Base-by-base conservation (phyloP, 164 flowering plant genomes). In the Platanus orientalis region DNA sequence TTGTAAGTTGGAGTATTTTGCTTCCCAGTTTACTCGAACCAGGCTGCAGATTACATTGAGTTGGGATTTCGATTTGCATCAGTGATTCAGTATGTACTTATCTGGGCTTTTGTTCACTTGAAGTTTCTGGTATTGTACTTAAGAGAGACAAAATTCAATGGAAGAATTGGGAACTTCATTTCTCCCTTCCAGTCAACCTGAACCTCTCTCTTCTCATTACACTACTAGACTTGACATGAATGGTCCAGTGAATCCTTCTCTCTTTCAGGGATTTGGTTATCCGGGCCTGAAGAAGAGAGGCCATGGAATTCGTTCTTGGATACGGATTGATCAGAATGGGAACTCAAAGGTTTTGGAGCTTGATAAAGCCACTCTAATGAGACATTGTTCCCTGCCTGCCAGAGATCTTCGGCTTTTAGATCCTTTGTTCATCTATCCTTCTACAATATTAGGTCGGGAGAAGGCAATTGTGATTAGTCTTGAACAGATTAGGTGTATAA, bases 371-470 rank as follows among this genome's bases (percentile, higher is more conserved):
- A 80, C 86, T 23, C 58, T 94, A 17, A 94, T 94, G 99, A 86
- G 81, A 62, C 81, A 72, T 64, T 91, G 97, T 67, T 84, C 89
- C 32, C 75, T 94, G 65, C 99, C 99, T 6, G 78, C 93, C 6
- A 82, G 99, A 75, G 99, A 94, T 78, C 84, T 94, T 24, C 81
- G 99, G 20, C 93, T 91, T 64, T 76, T 94, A 71, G 99, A 94
- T 72, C 99, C 99, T 53, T 58, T 91, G 76, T 94, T 94, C 73
- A 88, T 94, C 58, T 89, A 89, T 73, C 93, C 97, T 60, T 89
- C 93, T 19, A 78, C 96, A 16, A 82, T 94, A 63, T 69, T 94
- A 51, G 97, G 99, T 7, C 73, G 99, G 30, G 99, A 91, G 73
- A 86, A 81, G 75, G 99, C 99, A 39, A 91, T 94, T 70, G 97